Evolutionary conservation across 2,329 filamentous ascomycete species (phyloP).

Genomic region (Aureobasidium uvarum): DNA sequence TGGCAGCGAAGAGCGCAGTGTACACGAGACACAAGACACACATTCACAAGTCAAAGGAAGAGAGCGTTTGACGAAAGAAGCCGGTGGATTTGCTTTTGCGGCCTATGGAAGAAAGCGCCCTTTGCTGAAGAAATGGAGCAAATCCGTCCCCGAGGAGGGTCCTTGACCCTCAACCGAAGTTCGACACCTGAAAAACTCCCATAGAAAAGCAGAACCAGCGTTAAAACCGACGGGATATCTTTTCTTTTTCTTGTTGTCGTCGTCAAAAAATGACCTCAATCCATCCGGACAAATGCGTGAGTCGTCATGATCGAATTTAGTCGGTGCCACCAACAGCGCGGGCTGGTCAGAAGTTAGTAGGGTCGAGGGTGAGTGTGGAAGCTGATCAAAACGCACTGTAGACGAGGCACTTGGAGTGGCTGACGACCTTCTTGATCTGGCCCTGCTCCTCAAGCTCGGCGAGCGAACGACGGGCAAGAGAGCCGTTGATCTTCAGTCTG

Average conservation of each 20-base stretch:
- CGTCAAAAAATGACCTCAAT: constrained; percentile 25
- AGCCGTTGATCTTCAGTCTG: constrained; percentile 99
- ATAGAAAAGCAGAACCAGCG: constrained; percentile 21
- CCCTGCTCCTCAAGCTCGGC: constrained; percentile 96
- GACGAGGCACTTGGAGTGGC: constrained; percentile 96
- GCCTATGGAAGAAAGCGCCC: constrained; percentile 24
- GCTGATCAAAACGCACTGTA: constrained; percentile 67
- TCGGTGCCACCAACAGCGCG: constrained; percentile 33
- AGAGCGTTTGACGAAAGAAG: constrained; percentile 25
- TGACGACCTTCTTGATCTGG: constrained; percentile 95
- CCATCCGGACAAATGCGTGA: constrained; percentile 23
- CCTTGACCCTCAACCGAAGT: constrained; percentile 17
- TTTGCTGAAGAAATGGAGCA: constrained; percentile 1
- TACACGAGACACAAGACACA: constrained; percentile 23
- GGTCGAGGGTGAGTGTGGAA: neutral
- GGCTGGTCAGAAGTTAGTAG: constrained; percentile 28
- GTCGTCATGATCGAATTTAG: constrained; percentile 29
- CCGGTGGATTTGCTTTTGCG: constrained; percentile 24
- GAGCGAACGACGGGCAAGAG: constrained; percentile 84
- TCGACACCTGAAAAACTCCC: constrained; percentile 25
- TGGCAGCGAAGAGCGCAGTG: constrained; percentile 50
- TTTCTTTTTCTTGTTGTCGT: constrained; percentile 23
- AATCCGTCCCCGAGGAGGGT: constrained; percentile 15
- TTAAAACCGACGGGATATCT: constrained; percentile 20
- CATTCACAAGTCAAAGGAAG: neutral